Evolutionary conservation across 139 green algal species (phyloP), one percentile per base, ranked within the genome.

Genomic region (Micractinium conductrix): DNA sequence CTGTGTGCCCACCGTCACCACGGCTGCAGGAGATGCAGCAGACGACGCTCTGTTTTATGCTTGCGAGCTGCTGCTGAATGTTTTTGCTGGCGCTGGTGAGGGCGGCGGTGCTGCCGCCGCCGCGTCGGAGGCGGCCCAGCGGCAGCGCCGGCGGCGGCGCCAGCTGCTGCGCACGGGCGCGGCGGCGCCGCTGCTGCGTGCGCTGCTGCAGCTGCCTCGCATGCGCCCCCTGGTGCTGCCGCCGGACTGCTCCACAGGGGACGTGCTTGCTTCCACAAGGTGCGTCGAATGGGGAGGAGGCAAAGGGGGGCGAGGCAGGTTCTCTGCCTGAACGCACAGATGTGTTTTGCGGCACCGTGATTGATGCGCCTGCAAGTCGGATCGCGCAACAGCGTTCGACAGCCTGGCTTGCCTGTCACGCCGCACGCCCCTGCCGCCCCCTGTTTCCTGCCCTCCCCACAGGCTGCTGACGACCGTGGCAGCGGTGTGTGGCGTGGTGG

Each of bases 31-130:
- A 8, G 48, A 45, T 2, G 33, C 44, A 14, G 65, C 79, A 4
- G 79, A 84, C 24, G 79, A 78, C 22, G 65, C 40, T 9, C 79
- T 84, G 44, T 21, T 78, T 8, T 84, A 69, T 30, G 79, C 63
- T 35, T 78, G 65, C 44, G 45, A 40, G 38, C 44, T 78, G 33
- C 44, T 84, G 65, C 35, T 78, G 24, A 48, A 43, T 30, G 38
- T 81, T 2, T 38, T 69, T 0, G n/a, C 44, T 43, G 26, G 1
- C 42, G 28, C 3, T 5, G 24, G 37, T 24, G 65, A n/a, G 55
- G 17, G n/a, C 43, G 6, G 14, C n/a, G n/a, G n/a, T n/a, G n/a
- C n/a, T n/a, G n/a, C n/a, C n/a, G n/a, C n/a, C n/a, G n/a, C n/a
- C n/a, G n/a, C n/a, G n/a, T n/a, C n/a, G 0, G 12, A 24, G 14